Percentiles rank a stretch among this genome's conserved stretches.
Evolutionary conservation across 306 rosid species (phyloP).

Genomic region (Quercus parvula): DNA sequence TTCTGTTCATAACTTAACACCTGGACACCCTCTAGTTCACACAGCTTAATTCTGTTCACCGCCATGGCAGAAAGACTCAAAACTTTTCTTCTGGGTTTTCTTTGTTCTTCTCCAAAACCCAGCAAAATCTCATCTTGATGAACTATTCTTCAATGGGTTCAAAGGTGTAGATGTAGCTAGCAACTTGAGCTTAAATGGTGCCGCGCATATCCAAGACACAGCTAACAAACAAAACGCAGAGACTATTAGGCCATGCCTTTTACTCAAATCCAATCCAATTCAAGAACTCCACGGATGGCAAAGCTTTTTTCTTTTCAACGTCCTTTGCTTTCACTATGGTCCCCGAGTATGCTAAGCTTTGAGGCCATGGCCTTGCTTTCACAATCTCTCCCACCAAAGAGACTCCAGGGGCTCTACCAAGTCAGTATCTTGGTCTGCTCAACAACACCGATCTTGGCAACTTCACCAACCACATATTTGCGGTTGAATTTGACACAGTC

Average conservation of each 20-base stretch:
- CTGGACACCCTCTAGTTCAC: not conserved
- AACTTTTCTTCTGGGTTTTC: not conserved
- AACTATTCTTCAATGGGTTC: constrained; percentile 12
- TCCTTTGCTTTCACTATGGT: constrained; percentile 36
- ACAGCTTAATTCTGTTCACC: not conserved
- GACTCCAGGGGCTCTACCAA: constrained; percentile 17
- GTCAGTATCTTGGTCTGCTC: constrained; percentile 30
- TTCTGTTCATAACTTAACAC: not conserved
- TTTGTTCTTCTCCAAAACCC: not conserved
- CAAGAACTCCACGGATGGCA: too few relatives aligned
- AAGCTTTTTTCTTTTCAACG: too few relatives aligned
- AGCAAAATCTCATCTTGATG: too few relatives aligned
- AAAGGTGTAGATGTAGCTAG: not conserved
- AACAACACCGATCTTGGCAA: constrained; percentile 21
- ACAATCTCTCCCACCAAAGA: constrained; percentile 30
- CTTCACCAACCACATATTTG: constrained; percentile 26
- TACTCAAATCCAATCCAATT: too few relatives aligned
- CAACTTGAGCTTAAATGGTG: constrained; percentile 24
- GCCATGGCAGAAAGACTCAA: constrained; percentile 16
- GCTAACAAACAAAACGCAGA: constrained; percentile 31
- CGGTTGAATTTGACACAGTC: not conserved
- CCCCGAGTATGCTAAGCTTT: constrained; percentile 33
- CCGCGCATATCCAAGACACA: constrained; percentile 9
- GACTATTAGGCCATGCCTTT: not conserved
- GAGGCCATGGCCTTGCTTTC: constrained; percentile 57